These are phyloP conservation scores for Karstenula rhodostoma DNA, from an alignment of 2,329 filamentous ascomycete species.

Conservation along the genomic window DNA sequence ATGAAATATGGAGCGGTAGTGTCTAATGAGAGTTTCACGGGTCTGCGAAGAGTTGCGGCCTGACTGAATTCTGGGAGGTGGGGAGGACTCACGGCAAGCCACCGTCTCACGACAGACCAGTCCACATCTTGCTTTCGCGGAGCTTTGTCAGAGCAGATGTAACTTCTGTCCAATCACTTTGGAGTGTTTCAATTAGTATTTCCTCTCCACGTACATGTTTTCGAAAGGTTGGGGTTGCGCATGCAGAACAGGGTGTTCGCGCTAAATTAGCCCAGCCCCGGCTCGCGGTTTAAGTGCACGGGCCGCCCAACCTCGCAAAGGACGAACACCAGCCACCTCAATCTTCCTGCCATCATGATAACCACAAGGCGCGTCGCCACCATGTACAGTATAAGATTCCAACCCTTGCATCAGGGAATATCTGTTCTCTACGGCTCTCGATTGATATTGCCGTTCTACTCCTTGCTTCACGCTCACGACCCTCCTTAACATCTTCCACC, in stretches of 20 bases:
- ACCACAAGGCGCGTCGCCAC: conserved; percentile 23
- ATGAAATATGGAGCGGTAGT: neutral
- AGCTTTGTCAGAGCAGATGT: neutral
- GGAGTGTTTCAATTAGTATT: neutral
- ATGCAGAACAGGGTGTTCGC: neutral
- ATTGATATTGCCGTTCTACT: conserved; percentile 21
- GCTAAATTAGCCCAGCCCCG: conserved; percentile 4
- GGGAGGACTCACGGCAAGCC: too few relatives aligned
- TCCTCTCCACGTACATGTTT: neutral
- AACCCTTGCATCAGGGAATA: conserved; percentile 21
- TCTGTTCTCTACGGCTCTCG: conserved; percentile 16
- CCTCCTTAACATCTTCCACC: conserved; percentile 24
- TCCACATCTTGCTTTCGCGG: neutral
- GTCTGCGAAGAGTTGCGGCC: neutral
- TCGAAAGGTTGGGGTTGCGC: neutral
- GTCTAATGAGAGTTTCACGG: neutral
- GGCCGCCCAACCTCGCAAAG: conserved; percentile 28
- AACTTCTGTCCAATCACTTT: too few relatives aligned
- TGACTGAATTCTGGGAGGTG: too few relatives aligned
- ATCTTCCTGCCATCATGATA: conserved; percentile 41
- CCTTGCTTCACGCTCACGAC: conserved; percentile 18
- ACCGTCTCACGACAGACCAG: neutral
- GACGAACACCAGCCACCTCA: conserved; percentile 37
- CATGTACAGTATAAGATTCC: conserved; percentile 30
- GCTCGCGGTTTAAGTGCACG: conserved; percentile 18